Base-by-base conservation (phyloP, 495 filamentous ascomycete genomes). In the Podospora anserina region DNA sequence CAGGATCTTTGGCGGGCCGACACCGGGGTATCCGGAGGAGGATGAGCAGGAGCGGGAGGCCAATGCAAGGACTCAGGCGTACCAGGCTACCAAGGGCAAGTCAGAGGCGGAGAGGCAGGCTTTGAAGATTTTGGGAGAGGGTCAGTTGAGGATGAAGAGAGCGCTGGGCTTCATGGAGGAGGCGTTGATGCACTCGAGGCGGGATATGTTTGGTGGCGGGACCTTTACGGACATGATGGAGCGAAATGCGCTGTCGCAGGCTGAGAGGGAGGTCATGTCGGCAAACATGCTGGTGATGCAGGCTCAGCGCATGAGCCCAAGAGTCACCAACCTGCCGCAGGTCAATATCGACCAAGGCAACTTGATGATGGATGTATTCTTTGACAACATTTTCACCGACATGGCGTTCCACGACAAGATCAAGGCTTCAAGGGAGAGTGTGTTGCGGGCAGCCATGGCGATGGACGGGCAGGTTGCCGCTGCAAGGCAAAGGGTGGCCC, bases 351-450 rank as follows among this genome's bases (percentile, higher is more conserved):
- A 76, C 2, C 69, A 77, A 19, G 78, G 78, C 9, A 76, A 74
- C 63, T 68, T 83, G 34, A 70, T 83, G 70, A 69, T 74, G 20
- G 81, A 84, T 66, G 70, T 84, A 1, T 69, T 84, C 28, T 85
- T 84, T 65, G 80, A 84, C 69, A 83, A 83, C 59, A 75, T 84
- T 59, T 82, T 82, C 67, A 76, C 75, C 15, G 81, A 84, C 70
- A 78, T 82, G 77, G 74, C 69, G 6, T 79, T 82, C 66, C 79
- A 83, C 54, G 78, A 82, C 4, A 74, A 79, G 70, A 82, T 86
- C 72, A 79, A 82, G 68, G 70, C 75, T 49, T 79, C 77, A 18
- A 65, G 64, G 16, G 53, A 27, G 26, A 68, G 75, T 69, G 68
- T 82, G n/a, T 20, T 77, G 60, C 67, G 68, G 18, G 79, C 79